A percentile compares a stretch with the other conserved stretches of the same genome.
These are phyloP conservation scores for Metschnikowia lochheadii DNA, from an alignment of 805 yeast species.

Conservation along the genomic window DNA sequence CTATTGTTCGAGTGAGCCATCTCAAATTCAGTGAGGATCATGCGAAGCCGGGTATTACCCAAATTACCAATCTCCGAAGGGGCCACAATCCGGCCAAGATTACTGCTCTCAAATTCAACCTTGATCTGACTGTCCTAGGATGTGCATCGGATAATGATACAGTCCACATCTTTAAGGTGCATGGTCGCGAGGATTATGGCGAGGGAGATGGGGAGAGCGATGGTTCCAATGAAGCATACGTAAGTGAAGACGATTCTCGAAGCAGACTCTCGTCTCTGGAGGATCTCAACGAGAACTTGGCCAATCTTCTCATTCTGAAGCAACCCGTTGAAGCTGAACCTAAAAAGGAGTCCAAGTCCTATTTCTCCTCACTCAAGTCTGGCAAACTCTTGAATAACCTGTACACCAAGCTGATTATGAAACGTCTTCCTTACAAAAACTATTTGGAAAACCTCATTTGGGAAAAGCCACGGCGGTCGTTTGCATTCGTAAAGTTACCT, in stretches of 20 bases:
- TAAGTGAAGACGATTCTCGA: slow-evolving; percentile 18
- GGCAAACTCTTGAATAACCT: slow-evolving; percentile 30
- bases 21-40: slow-evolving; percentile 9
- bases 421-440: slow-evolving; percentile 38
- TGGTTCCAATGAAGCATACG: slow-evolving; percentile 10
- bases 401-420: slow-evolving; percentile 36
- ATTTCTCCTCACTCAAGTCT: slow-evolving; percentile 23
- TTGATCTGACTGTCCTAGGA: slow-evolving; percentile 31
- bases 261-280: slow-evolving; percentile 30
- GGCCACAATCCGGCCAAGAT: slow-evolving; percentile 38
- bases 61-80: slow-evolving; percentile 34
- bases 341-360: slow-evolving; percentile 12
- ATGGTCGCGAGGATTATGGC: background rate
- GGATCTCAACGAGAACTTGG: slow-evolving; percentile 40
- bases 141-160: slow-evolving; percentile 41
- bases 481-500: slow-evolving; percentile 38
- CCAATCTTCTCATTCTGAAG: slow-evolving; percentile 31
- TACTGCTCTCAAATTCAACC: slow-evolving; percentile 32
- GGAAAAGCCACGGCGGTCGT: slow-evolving; percentile 42
- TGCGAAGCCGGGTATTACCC: slow-evolving; percentile 16
- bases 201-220: slow-evolving; percentile 4
- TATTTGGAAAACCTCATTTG: slow-evolving; percentile 39
- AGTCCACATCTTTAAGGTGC: slow-evolving; percentile 35
- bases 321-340: slow-evolving; percentile 10
- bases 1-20: slow-evolving; percentile 36